phyloP scores from a whole-genome alignment of 1,139 yeast genomes.

The Taphrina pruni region DNA sequence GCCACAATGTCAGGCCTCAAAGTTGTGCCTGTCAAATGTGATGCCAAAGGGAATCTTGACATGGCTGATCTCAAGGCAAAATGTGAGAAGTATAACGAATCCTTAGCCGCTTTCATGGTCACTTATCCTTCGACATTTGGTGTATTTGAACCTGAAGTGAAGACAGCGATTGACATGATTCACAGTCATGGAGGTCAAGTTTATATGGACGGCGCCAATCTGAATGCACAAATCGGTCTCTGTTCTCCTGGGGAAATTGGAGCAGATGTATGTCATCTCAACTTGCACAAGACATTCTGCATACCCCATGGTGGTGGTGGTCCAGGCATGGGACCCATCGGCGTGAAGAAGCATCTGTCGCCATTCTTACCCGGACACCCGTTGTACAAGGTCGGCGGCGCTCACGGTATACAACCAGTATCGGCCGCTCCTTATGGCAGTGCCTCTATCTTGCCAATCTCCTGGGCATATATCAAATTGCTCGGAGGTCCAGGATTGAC shows the following conservation, averaged over 20 bases:
- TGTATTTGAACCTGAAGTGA: slow-evolving; percentile 89
- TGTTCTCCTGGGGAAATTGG: slow-evolving; percentile 98
- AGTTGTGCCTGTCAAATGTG: slow-evolving; percentile 90
- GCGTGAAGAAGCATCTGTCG: slow-evolving; percentile 72
- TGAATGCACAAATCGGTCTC: slow-evolving; percentile 98
- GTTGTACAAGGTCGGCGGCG: slow-evolving; percentile 61
- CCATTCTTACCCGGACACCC: slow-evolving; percentile 85
- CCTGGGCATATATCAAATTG: slow-evolving; percentile 92
- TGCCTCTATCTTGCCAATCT: slow-evolving; percentile 88
- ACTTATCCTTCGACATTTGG: slow-evolving; percentile 98
- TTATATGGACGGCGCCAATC: slow-evolving; percentile 96
- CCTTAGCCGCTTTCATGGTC: slow-evolving; percentile 89
- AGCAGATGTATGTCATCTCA: slow-evolving; percentile 98
- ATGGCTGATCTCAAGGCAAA: slow-evolving; percentile 73
- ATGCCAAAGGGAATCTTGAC: slow-evolving; percentile 83
- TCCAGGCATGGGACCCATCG: slow-evolving; percentile 98
- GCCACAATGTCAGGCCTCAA: slow-evolving; percentile 97
- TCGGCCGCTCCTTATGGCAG: slow-evolving; percentile 96
- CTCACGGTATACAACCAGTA: slow-evolving; percentile 71
- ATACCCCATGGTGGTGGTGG: slow-evolving; percentile 99
- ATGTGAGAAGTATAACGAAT: slow-evolving; percentile 70
- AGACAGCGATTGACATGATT: slow-evolving; percentile 79
- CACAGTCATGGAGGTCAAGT: slow-evolving; percentile 92
- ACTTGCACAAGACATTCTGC: slow-evolving; percentile 95
- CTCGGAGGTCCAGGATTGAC: slow-evolving; percentile 77